Conservation (phyloP, 2,329 filamentous ascomycete species). For the Alternaria alternata region DNA sequence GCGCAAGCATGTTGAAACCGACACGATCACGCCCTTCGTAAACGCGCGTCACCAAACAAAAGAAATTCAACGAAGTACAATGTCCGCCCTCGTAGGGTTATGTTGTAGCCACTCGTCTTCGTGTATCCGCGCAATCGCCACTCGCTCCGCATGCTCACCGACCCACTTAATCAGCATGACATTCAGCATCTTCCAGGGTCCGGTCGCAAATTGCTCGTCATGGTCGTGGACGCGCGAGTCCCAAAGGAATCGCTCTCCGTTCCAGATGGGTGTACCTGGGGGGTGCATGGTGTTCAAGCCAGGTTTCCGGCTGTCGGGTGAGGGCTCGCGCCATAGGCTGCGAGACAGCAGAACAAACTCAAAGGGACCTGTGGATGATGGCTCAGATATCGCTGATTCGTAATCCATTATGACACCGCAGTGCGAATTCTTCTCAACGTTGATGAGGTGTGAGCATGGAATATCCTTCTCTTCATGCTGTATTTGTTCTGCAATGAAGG, state of each 20-base stretch:
- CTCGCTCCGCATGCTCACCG: constrained; percentile 34
- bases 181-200: constrained; percentile 46
- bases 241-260: constrained; percentile 38
- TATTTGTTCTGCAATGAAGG: constrained; percentile 38
- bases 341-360: constrained; percentile 43
- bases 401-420: constrained; percentile 45
- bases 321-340: constrained; percentile 34
- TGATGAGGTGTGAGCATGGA: constrained; percentile 37
- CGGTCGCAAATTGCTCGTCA: constrained; percentile 27
- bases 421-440: constrained; percentile 27
- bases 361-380: constrained; percentile 30
- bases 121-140: constrained; percentile 45
- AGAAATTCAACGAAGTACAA: constrained; percentile 32
- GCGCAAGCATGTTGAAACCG: not conserved
- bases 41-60: not conserved
- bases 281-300: constrained; percentile 35
- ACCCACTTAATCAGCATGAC: constrained; percentile 45
- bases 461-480: constrained; percentile 30
- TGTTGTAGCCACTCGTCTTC: constrained; percentile 39
- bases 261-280: constrained; percentile 45
- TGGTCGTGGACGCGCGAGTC: constrained; percentile 40
- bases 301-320: constrained; percentile 20
- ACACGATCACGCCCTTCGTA: not conserved
- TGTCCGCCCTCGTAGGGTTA: constrained; percentile 31
- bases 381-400: constrained; percentile 28